phyloP scores from a whole-genome alignment of 768 basidiomycete species.

The Kwoniella pini region DNA sequence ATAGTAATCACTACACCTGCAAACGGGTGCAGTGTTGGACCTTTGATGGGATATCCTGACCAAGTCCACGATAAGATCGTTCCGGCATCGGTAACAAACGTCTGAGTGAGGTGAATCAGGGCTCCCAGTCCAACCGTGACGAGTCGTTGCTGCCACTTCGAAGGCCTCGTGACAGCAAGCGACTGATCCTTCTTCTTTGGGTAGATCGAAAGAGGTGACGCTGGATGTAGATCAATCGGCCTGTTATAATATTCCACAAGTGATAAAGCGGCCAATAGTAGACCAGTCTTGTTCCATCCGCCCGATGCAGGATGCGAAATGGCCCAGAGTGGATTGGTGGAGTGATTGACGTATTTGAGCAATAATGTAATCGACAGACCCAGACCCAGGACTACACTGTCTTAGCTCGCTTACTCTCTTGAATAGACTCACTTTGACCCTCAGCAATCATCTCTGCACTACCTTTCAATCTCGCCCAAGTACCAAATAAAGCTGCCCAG shows the following conservation, averaged over 20 bases:
- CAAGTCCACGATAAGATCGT: constrained; percentile 84
- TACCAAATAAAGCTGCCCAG: constrained; percentile 61
- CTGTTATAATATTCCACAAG: constrained; percentile 59
- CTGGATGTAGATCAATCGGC: constrained; percentile 24
- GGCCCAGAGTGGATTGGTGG: constrained; percentile 86
- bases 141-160: constrained; percentile 7
- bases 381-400: constrained; percentile 62
- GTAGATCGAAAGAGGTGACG: constrained; percentile 16
- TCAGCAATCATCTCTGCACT: constrained; percentile 38
- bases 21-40: constrained; percentile 72
- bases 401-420: neutral
- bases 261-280: constrained; percentile 64
- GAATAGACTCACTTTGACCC: constrained; percentile 40
- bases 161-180: neutral
- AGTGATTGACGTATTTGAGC: constrained; percentile 74
- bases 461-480: constrained; percentile 60
- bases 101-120: constrained; percentile 68
- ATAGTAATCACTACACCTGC: constrained; percentile 68
- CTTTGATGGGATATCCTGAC: constrained; percentile 77
- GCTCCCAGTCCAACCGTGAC: constrained; percentile 41
- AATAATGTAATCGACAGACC: constrained; percentile 70
- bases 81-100: constrained; percentile 70
- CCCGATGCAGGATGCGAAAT: constrained; percentile 67
- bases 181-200: neutral
- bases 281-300: constrained; percentile 69